Base-by-base conservation (phyloP, 208 protist species). In the Wallacemonas rigidus region DNA sequence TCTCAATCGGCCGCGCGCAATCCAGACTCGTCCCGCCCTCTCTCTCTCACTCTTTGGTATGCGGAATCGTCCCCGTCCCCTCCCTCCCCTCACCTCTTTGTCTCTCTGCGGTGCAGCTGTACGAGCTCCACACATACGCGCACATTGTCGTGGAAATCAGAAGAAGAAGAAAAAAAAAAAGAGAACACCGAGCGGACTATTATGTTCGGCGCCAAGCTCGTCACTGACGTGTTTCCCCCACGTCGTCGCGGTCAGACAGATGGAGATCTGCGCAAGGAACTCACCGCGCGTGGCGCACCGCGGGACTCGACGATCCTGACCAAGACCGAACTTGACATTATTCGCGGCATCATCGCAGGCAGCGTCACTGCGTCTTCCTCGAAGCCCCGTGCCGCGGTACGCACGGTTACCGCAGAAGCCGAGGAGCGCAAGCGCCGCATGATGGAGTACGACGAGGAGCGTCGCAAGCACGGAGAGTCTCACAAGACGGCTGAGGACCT, bases 271-370 rank as follows among this genome's bases (percentile, higher is more conserved):
- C 87, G 89, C 45, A 92, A 89, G 68, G 77, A 94, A 68, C 82
- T 96, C 9, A 92, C 85, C 71, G 80, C 75, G 8, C 89, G 89
- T 54, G 82, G 82, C 2, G 91, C 91, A 3, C 87, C 89, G 2
- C 80, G 82, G 39, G 88, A 94, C 67, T 85, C 87, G 6, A 83
- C 88, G 40, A 94, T 96, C 67, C 67, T 96, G 48, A 96, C 91
- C 14, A 81, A 84, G 45, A 94, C 89, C 2, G 89, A 96, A 74
- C 87, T 96, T 40, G 78, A 86, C 68, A 90, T 94, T 47, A 90
- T 96, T 47, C 83, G 81, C 35, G 79, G 64, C 40, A 86, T 96
- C 75, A 91, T 93, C 61, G 73, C 75, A 47, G 87, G 89, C 38
- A 69, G 72, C 45, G 75, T 80, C 74, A 74, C 65, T 56, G 55